A percentile compares a stretch with the other conserved stretches of the same genome.
These are phyloP conservation scores for Entophlyctis luteolus DNA, from an alignment of 192 early-diverging fungal genomes.

Conservation along the genomic window DNA sequence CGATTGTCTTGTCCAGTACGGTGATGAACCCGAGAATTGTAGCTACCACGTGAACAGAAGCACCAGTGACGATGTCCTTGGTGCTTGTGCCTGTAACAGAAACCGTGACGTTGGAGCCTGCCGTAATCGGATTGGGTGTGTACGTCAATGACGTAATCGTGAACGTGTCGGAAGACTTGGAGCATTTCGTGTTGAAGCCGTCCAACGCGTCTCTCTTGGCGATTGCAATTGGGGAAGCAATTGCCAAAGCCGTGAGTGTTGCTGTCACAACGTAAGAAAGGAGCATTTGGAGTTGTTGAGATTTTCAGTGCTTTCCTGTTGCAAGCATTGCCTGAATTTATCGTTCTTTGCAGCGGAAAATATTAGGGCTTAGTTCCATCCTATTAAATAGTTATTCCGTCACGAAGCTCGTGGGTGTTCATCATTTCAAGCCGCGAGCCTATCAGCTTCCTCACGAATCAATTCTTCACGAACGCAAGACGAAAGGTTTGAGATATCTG, in stretches of 20 bases:
- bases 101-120: neutral
- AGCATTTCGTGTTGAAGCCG: neutral
- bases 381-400: too few relatives aligned
- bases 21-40: neutral
- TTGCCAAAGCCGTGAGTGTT: neutral
- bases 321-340: too few relatives aligned
- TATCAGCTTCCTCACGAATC: too few relatives aligned
- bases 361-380: too few relatives aligned
- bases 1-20: neutral
- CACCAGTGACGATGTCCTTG: neutral
- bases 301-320: too few relatives aligned
- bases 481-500: too few relatives aligned
- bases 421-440: too few relatives aligned
- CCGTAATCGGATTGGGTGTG: neutral
- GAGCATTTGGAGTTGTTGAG: too few relatives aligned
- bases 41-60: neutral
- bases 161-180: neutral
- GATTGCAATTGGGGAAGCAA: neutral
- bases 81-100: neutral
- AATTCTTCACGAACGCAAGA: too few relatives aligned
- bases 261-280: too few relatives aligned
- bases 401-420: too few relatives aligned
- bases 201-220: neutral
- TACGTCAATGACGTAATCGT: neutral
- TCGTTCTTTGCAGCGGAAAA: too few relatives aligned